Evolutionary conservation across 306 rosid genomes (phyloP).

Genomic region (Canavalia ensiformis): DNA sequence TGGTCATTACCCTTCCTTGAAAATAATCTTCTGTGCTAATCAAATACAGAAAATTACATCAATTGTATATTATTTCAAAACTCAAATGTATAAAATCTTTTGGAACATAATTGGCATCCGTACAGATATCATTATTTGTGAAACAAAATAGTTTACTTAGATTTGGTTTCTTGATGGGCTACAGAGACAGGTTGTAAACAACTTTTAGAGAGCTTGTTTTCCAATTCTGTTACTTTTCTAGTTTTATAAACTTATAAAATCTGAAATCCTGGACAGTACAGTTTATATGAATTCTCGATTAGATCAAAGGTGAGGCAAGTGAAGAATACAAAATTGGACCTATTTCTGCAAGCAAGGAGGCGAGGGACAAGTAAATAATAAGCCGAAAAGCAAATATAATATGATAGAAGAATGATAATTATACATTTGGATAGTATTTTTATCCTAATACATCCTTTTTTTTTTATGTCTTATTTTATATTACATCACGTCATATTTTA

Average conservation of each 20-base stretch:
- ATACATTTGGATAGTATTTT: no score
- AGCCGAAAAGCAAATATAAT: background rate
- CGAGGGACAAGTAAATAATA: no score
- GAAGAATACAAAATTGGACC: background rate
- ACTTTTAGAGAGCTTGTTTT: background rate
- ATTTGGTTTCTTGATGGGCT: background rate
- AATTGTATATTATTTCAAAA: background rate
- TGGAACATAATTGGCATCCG: background rate
- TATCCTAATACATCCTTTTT: no score
- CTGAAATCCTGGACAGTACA: background rate
- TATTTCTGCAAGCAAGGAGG: background rate
- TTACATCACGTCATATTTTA: no score
- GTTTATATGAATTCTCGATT: background rate
- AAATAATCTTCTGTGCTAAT: background rate
- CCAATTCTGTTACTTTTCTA: background rate
- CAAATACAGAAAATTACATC: background rate
- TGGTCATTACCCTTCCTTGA: background rate
- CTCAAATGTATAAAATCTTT: background rate
- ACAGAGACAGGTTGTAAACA: background rate
- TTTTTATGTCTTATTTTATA: no score
- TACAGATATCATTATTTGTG: background rate
- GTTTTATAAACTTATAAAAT: background rate
- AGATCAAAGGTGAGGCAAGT: background rate
- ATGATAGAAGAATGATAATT: background rate
- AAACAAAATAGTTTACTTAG: slow-evolving; percentile 2